Base-by-base conservation (phyloP, 2,329 filamentous ascomycete species). In the Escovopsis sp. region DNA sequence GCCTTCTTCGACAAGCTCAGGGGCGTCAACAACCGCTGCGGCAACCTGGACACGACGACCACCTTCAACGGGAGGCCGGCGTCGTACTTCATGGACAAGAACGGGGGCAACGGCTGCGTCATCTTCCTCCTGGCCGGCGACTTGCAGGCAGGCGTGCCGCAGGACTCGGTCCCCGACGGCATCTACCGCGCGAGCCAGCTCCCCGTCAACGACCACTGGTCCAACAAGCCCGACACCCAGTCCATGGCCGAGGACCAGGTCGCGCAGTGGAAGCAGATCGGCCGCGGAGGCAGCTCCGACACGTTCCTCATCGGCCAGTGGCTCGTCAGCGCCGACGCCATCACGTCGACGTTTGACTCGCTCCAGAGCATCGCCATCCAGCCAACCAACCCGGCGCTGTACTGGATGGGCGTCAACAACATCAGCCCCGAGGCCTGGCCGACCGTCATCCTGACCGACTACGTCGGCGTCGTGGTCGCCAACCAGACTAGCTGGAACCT, bases 1-100 rank as follows among this genome's bases (percentile, higher is more conserved):
- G 51, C 56, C n/a, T 61, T 70, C 33, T 66, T 69, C 42, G 51
- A 57, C 42, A 59, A 62, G 44, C 55, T 72, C 3, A 59, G 53
- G 35, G 52, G 51, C 4, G 53, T 70, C 41, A 61, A 65, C 38
- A 64, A 67, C 46, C 64, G 65, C 12, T 61, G 59, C 42, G 48
- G 46, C n/a, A 51, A 56, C 26, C 47, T 56, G 32, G 49, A 49
- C 43, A 49, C 39, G 6, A 39, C 36, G 11, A 46, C 44, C 33
- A 46, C 46, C n/a, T 52, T 59, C 42, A 48, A 56, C 39, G 49
- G 53, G 41, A 52, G 55, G 4, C 48, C 43, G 1, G 52, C 53
- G 4, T 50, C 48, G 1, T 54, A 54, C 36, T 55, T 59, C 19
- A 58, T 60, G 55, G 52, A 56, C 42, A 51, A 40, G 4, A 61